Evolutionary conservation across 1,139 yeast species (phyloP).

Genomic region (Kurtzmaniella natalensis): DNA sequence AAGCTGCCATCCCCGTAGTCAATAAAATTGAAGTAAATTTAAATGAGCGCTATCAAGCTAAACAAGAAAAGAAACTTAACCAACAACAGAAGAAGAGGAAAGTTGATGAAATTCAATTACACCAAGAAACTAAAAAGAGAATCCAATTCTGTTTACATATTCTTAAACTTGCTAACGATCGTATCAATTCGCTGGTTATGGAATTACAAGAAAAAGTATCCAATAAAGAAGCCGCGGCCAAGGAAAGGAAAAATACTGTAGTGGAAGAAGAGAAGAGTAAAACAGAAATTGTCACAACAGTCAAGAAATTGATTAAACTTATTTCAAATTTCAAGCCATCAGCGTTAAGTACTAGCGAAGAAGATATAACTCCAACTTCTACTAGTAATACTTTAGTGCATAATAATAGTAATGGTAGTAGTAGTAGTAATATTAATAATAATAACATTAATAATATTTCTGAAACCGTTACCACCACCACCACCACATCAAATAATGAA

Average conservation of each 20-base stretch:
- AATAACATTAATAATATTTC: too few relatives aligned
- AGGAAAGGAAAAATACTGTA: slow-evolving; percentile 14
- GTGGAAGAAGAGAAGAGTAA: slow-evolving; percentile 42
- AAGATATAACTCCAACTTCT: neutral
- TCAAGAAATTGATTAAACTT: slow-evolving; percentile 80
- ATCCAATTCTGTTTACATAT: slow-evolving; percentile 70
- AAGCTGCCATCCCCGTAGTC: slow-evolving; percentile 57
- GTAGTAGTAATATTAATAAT: too few relatives aligned
- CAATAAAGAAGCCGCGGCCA: slow-evolving; percentile 17
- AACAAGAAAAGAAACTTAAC: slow-evolving; percentile 12
- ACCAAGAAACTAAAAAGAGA: slow-evolving; percentile 59
- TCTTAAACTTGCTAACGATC: slow-evolving; percentile 71
- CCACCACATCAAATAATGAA: neutral
- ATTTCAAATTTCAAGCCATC: slow-evolving; percentile 90
- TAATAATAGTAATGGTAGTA: too few relatives aligned
- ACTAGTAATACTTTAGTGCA: too few relatives aligned
- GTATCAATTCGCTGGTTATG: slow-evolving; percentile 59
- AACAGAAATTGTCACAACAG: slow-evolving; percentile 81
- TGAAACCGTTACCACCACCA: slow-evolving; percentile 2
- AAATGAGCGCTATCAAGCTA: slow-evolving; percentile 34
- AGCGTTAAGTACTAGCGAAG: slow-evolving; percentile 23
- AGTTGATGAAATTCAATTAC: slow-evolving; percentile 3
- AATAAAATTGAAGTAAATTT: slow-evolving; percentile 45
- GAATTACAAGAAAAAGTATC: slow-evolving; percentile 46
- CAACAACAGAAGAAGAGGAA: slow-evolving; percentile 12